These are phyloP conservation scores for Pisolithus tinctorius DNA, from an alignment of 768 basidiomycete species.

Conservation along the genomic window DNA sequence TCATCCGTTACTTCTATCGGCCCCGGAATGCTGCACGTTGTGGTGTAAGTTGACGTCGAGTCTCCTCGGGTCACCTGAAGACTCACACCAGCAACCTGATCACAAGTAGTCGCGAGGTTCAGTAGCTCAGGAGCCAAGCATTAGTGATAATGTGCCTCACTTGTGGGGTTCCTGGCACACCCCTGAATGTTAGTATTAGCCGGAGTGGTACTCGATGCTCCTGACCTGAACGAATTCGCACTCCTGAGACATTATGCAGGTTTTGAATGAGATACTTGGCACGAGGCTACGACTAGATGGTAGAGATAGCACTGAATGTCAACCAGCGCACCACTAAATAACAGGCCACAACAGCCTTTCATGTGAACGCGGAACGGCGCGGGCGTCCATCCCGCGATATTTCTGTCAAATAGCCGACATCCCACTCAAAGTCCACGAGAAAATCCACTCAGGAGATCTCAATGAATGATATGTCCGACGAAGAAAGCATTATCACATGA, in stretches of 20 bases:
- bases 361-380: conserved; percentile 7
- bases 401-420: not conserved
- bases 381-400: not conserved
- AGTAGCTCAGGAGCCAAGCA: conserved; percentile 4
- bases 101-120: conserved; percentile 16
- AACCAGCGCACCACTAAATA: not conserved
- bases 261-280: conserved; percentile 7
- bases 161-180: conserved; percentile 39
- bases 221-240: conserved; percentile 18
- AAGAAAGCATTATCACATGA: too few relatives aligned
- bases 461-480: too few relatives aligned
- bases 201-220: not conserved
- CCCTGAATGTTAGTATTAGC: not conserved
- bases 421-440: conserved; percentile 9
- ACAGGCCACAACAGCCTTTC: conserved; percentile 12
- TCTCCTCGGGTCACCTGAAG: not conserved
- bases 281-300: not conserved
- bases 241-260: conserved; percentile 12
- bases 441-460: not conserved
- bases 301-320: not conserved
- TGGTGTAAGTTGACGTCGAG: conserved; percentile 6
- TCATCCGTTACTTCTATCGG: conserved; percentile 62
- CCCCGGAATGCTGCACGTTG: conserved; percentile 45
- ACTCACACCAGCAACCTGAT: conserved; percentile 45
- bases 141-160: conserved; percentile 28